Evolutionary conservation across 129 eudicot genomes (phyloP), one percentile per base, ranked within the genome.

Genomic region (Flaveria trinervia): DNA sequence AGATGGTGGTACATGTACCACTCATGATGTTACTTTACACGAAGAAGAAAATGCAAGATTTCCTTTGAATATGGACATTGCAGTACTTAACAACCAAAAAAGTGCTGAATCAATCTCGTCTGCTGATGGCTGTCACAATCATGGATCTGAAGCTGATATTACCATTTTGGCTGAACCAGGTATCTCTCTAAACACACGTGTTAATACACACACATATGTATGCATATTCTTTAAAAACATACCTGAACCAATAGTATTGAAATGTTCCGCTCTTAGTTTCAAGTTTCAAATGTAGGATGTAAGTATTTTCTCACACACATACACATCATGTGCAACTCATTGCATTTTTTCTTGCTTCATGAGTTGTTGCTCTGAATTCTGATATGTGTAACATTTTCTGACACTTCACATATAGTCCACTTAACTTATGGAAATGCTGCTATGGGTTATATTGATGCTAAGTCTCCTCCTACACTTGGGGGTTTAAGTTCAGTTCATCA

Each of bases 401-500:
- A 74, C 30, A 74, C 65, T 30, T 48, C 6, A 7, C 70, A 72
- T 55, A 73, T 28, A 46, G 62, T 51, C 44, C 61, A 57, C 2
- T 62, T 70, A 55, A 60, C 13, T 76, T 56, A 81, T 68, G 77
- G 50, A 68, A 76, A 44, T 71, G 80, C 60, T 57, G 54, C 68
- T 75, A 33, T 73, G 33, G 73, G 76, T 49, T 84, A 18, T 28
- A 54, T 71, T 45, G 72, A 64, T 76, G 41, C 39, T 13, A 74
- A 78, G 41, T 81, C 79, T 65, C 73, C 85, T 77, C 82, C 84
- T 46, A 74, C 74, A 69, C 61, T 50, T 50, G 88, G 80, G 75
- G 72, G 65, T 15, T 52, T 14, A 71, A 65, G 73, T 52, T 74
- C 70, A 79, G 51, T 54, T 28, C 67, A 43, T 41, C 71, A 61